Evolutionary conservation across 306 rosid species (phyloP), one percentile per base, ranked within the genome.

Genomic region (Trifolium fragiferum): DNA sequence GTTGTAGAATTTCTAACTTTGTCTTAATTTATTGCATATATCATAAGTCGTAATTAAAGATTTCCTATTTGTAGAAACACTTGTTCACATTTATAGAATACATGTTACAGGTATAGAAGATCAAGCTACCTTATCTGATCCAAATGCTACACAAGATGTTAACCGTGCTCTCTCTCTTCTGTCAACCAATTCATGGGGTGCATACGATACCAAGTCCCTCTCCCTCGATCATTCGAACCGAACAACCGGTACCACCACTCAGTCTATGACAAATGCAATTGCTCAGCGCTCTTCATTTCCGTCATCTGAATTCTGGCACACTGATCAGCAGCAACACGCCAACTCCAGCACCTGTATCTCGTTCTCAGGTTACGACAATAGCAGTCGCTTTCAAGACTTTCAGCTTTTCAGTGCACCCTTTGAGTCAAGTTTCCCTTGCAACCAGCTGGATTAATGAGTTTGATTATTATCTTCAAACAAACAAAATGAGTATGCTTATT

Each of bases 161-260:
- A 82, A 84, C 55, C 84, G 86, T 91, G 97, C 98, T 93, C 98
- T 87, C 98, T 93, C 98, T 93, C 98, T 93, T 93, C 98, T 93
- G 98, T 93, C 98, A 93, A 87, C 88, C 23, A 81, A 84, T 76
- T 83, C 93, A 25, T 86, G 91, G 92, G 80, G 50, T 84, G 60
- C 89, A 20, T 78, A 63, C 4, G 89, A 85, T 43, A 32, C 88
- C 2, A 87, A 87, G 72, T 51, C 82, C 35, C 75, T 64, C 66
- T 65, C 86, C 7, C 80, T 67, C 19, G 79, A 84, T 32, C 77
- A 68, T 66, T 44, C 78, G 63, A 83, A 70, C 66, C 66, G 67
- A 41, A 32, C 55, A 9, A 58, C 40, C 12, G 73, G 63, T 33
- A 40, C 69, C 18, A 40, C 69, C 18, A 73, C 83, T 54, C 92